A percentile compares a stretch with the other conserved stretches of the same genome.
Conservation (phyloP, 2,329 filamentous ascomycete species). For the Neonectria neomacrospora region DNA sequence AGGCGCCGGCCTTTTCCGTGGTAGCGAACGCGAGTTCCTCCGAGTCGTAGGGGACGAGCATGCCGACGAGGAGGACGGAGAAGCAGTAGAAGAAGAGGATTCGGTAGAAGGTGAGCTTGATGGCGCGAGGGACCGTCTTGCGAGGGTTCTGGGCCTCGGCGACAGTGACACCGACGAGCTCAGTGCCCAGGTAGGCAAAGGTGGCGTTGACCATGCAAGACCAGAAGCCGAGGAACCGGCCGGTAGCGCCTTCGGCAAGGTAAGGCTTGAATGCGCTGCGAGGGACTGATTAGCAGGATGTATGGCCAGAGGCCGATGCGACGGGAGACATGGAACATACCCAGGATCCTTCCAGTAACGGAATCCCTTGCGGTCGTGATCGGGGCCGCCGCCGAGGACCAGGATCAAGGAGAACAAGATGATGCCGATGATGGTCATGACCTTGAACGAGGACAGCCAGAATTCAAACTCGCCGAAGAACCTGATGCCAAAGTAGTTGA, state of each 20-base stretch:
- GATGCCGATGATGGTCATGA: constrained; percentile 72
- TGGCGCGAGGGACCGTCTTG: constrained; percentile 79
- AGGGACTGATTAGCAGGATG: constrained; percentile 7
- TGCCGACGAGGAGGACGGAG: constrained; percentile 78
- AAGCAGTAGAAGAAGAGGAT: constrained; percentile 84
- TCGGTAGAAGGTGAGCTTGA: constrained; percentile 83
- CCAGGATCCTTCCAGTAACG: constrained; percentile 72
- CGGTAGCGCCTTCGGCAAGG: constrained; percentile 47
- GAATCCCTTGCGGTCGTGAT: constrained; percentile 71
- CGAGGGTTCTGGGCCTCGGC: constrained; percentile 84
- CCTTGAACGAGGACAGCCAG: constrained; percentile 74
- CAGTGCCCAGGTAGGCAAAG: constrained; percentile 82
- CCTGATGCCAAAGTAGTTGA: constrained; percentile 76
- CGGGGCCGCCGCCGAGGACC: constrained; percentile 72
- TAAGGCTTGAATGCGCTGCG: constrained; percentile 52
- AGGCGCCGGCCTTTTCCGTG: constrained; percentile 50
- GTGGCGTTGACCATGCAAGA: constrained; percentile 79
- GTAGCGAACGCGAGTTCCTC: constrained; percentile 68
- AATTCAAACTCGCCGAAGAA: constrained; percentile 76
- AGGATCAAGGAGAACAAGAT: constrained; percentile 74
- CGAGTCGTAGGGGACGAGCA: constrained; percentile 79
- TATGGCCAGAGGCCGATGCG: neutral
- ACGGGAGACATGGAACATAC: constrained; percentile 24
- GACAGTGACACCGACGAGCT: constrained; percentile 81
- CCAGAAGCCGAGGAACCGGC: constrained; percentile 73